Percentiles rank a stretch among this genome's conserved stretches.
Evolutionary conservation across 495 filamentous ascomycete species (phyloP).

Genomic region (Physcia stellaris): DNA sequence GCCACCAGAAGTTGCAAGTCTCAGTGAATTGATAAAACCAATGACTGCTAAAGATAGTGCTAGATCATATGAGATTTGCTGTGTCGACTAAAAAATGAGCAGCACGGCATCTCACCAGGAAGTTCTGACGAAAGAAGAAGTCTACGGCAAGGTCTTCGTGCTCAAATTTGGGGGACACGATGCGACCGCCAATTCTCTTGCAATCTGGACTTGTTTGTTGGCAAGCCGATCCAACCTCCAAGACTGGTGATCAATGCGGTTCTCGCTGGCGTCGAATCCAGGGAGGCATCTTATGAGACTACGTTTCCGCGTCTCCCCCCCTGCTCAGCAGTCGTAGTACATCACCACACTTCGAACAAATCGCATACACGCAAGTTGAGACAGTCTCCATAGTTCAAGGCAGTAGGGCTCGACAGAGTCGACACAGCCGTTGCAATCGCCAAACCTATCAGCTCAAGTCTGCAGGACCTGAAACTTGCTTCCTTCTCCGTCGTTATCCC

Average conservation of each 20-base stretch:
- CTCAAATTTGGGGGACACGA: constrained; percentile 16
- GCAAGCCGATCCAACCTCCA: constrained; percentile 11
- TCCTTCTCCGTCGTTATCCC: constrained; percentile 20
- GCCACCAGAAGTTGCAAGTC: too few relatives aligned
- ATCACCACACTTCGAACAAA: not conserved
- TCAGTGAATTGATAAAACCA: too few relatives aligned
- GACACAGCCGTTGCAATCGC: constrained; percentile 2
- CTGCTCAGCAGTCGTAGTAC: constrained; percentile 1
- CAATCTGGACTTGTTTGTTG: constrained; percentile 8
- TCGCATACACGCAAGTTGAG: not conserved
- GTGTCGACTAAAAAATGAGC: constrained; percentile 5
- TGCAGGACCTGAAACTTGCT: constrained; percentile 12
- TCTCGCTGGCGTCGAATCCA: constrained; percentile 15
- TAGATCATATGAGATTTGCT: too few relatives aligned
- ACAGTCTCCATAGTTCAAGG: not conserved
- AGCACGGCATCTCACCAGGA: not conserved
- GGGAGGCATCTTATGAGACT: not conserved
- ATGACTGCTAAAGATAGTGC: too few relatives aligned
- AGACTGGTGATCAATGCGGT: constrained; percentile 16
- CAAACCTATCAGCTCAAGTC: not conserved
- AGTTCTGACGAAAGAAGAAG: constrained; percentile 13
- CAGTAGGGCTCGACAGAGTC: constrained; percentile 2
- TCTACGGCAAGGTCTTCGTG: constrained; percentile 18
- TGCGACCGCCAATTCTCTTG: constrained; percentile 15
- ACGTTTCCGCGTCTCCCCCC: constrained; percentile 1